These are phyloP conservation scores for Casuarina cunninghamiana DNA, from an alignment of 306 rosid genomes.

Conservation along the genomic window DNA sequence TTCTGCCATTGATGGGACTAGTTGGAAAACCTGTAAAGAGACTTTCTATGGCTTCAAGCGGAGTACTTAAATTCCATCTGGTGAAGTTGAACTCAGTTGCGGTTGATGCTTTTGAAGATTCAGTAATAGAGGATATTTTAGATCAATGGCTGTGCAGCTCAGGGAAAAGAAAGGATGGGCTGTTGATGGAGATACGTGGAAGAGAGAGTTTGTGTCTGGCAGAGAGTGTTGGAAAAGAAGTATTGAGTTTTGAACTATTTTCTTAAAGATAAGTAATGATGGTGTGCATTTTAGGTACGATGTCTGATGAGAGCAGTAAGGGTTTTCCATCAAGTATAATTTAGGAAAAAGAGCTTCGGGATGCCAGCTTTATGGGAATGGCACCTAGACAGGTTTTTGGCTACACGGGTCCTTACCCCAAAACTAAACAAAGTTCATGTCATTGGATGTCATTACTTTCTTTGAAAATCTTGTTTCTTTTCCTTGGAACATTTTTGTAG, in stretches of 20 bases:
- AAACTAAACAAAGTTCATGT: too few relatives aligned
- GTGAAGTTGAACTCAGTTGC: not conserved
- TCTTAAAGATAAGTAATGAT: too few relatives aligned
- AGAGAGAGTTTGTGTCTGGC: not conserved
- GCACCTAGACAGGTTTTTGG: too few relatives aligned
- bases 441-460: not conserved
- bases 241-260: too few relatives aligned
- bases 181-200: not conserved
- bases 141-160: too few relatives aligned
- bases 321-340: too few relatives aligned
- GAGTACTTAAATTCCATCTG: not conserved
- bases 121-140: not conserved
- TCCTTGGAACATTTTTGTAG: not conserved
- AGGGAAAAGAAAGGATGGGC: too few relatives aligned
- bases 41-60: not conserved
- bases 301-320: too few relatives aligned
- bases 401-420: too few relatives aligned
- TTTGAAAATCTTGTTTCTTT: not conserved
- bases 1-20: not conserved
- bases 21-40: not conserved
- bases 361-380: too few relatives aligned
- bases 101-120: not conserved
- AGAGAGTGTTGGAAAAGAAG: not conserved
- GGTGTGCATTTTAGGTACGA: too few relatives aligned
- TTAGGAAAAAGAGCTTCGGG: not conserved